Evolutionary conservation across 1,284 basidiomycete genomes (phyloP), one percentile per base, ranked within the genome.

Genomic region (Cryptococcus floricola): DNA sequence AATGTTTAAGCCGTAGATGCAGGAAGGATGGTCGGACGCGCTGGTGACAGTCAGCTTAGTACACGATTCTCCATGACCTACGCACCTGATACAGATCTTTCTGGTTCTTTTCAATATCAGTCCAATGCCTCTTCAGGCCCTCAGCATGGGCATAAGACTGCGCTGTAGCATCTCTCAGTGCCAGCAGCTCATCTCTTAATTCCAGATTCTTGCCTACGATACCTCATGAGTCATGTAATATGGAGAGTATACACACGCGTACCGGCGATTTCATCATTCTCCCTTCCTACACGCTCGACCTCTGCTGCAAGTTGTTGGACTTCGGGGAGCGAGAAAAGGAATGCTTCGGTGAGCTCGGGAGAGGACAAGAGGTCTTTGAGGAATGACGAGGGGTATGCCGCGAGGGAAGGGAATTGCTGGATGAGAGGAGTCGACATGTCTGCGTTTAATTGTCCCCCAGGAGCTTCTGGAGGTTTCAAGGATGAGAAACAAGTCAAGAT

Each of bases 231-330:
- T 13, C 34, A 43, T 27, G 60, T 45, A 9, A 14, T 38, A 42
- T 34, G 16, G 19, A 28, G 13, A 6, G 10, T 13, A 23, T 4
- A 27, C 8, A 18, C 9, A 4, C 18, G 81, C 88, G 62, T 68
- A 92, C 91, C 81, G 5, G 91, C 90, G 42, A 94, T 84, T 10
- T 84, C 81, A 64, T 91, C 87, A 66, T 95, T 95, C 37, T 89
- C 88, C 67, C 82, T 79, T 5, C 89, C 86, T 0, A 94, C 81
- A 58, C 88, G 86, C 19, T 86, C 80, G 62, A 92, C 87, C 1
- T 85, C 83, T 60, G 84, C 81, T 57, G 91, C 86, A 57, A 91
- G 77, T 13, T 82, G 80, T 67, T 86, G 85, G 42, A 93, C 89
- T 45, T 82, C 81, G 1, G 84, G 80, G 9, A 94, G 77, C 1